These are phyloP conservation scores for Mychonastes homosphaera DNA, from an alignment of 139 green algal species.

Conservation along the genomic window DNA sequence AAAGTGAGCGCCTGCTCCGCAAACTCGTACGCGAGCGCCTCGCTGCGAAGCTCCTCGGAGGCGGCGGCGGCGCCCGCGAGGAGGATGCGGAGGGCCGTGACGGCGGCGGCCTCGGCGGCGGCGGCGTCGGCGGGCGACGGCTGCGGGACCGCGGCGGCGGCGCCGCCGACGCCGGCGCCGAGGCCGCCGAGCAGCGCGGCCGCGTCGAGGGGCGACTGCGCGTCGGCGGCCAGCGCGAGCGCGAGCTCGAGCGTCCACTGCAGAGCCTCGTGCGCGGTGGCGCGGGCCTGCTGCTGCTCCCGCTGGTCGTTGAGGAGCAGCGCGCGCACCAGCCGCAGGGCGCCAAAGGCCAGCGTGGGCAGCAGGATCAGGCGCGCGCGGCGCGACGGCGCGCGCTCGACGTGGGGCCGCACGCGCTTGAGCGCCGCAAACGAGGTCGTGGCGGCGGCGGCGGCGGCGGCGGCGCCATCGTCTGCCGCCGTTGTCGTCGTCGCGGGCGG, in stretches of 20 bases:
- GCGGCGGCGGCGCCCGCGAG: slow-evolving; percentile 51
- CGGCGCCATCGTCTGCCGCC: not conserved
- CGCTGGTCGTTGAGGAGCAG: not conserved
- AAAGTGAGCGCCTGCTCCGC: slow-evolving; percentile 85
- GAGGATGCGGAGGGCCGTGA: slow-evolving; percentile 68
- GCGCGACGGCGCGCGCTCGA: no score
- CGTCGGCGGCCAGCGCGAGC: slow-evolving; percentile 23
- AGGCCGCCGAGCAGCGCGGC: not conserved
- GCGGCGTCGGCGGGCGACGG: not conserved
- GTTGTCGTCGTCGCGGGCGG: slow-evolving; percentile 19
- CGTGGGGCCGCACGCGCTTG: no score
- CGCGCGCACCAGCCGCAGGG: not conserved
- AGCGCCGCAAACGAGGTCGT: not conserved
- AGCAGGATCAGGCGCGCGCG: no score
- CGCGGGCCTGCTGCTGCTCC: not conserved
- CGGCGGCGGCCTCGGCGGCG: not conserved
- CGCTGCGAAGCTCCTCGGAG: slow-evolving; percentile 60
- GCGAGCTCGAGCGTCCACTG: slow-evolving; percentile 33
- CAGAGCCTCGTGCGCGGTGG: slow-evolving; percentile 11
- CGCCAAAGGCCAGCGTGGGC: no score
- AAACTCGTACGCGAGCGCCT: slow-evolving; percentile 84
- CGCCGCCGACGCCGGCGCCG: no score
- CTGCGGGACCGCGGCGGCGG: no score
- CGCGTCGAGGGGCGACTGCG: not conserved
- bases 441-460: not conserved